Percentiles rank a stretch among this genome's conserved stretches.
phyloP scores from a whole-genome alignment of 306 rosid species.

The Gastrolobium villosum region DNA sequence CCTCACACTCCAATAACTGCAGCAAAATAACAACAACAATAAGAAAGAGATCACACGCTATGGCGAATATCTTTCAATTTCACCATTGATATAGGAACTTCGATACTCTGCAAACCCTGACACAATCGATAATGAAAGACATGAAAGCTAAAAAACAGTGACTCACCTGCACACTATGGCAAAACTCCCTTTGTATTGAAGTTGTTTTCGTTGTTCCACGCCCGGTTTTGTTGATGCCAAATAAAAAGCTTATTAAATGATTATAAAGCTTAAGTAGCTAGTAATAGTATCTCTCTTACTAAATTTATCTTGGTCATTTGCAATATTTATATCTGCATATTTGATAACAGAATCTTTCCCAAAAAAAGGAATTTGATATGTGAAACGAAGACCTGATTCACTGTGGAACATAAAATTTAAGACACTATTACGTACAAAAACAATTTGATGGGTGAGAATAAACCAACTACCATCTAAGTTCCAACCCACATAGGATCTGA shows the following conservation, averaged over 20 bases:
- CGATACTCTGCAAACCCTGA: slow-evolving; percentile 5
- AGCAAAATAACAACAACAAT: not conserved
- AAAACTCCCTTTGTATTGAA: not conserved
- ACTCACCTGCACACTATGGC: not conserved
- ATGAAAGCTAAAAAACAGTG: not conserved
- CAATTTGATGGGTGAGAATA: too few species aligned
- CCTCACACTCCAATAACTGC: slow-evolving; percentile 43
- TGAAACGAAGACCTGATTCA: not conserved
- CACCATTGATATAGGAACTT: too few species aligned
- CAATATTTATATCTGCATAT: too few species aligned
- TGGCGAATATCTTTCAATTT: not conserved
- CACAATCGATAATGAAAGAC: not conserved
- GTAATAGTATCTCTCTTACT: too few species aligned
- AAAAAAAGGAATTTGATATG: not conserved
- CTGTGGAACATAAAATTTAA: too few species aligned
- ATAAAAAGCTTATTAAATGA: too few species aligned
- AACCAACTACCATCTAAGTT: too few species aligned
- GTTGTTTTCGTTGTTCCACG: not conserved
- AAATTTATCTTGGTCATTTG: too few species aligned
- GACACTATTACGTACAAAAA: too few species aligned
- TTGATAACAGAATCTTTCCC: not conserved
- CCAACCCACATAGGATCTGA: slow-evolving; percentile 27
- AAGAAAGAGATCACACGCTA: not conserved
- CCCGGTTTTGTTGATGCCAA: too few species aligned
- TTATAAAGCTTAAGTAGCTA: not conserved